A percentile compares a stretch with the other conserved stretches of the same genome.
phyloP scores from a whole-genome alignment of 75 land plant genomes.

The Selaginella moellendorffii region DNA sequence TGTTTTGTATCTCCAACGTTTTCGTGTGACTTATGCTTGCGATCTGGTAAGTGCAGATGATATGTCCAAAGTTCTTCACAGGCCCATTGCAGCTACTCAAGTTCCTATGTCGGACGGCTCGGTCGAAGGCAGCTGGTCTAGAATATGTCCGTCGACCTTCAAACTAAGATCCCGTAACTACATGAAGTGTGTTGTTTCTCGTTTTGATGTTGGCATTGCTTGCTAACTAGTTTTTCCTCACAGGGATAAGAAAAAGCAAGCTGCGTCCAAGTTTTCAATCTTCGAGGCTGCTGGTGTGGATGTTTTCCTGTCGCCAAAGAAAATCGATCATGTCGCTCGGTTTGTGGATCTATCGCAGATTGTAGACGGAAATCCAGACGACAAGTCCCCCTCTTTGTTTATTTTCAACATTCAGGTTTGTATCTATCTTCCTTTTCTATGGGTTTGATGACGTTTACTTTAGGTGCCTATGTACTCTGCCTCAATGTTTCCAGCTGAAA shows the following conservation, averaged over 20 bases:
- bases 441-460: neutral
- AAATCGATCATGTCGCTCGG: constrained; percentile 68
- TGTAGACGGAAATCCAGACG: constrained; percentile 11
- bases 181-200: constrained; percentile 28
- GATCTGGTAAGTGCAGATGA: neutral
- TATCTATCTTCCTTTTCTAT: neutral
- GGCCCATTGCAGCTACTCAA: constrained; percentile 65
- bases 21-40: neutral
- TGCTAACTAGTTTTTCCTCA: neutral
- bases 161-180: constrained; percentile 48
- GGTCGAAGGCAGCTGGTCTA: constrained; percentile 50
- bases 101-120: constrained; percentile 42
- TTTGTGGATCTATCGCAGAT: constrained; percentile 60
- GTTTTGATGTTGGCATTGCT: neutral
- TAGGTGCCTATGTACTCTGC: constrained; percentile 62
- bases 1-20: neutral
- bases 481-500: constrained; percentile 52
- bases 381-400: constrained; percentile 50
- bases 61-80: constrained; percentile 21
- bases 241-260: constrained; percentile 81
- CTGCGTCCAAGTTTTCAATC: constrained; percentile 55
- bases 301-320: constrained; percentile 46
- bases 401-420: constrained; percentile 81
- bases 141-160: constrained; percentile 44
- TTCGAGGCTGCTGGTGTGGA: constrained; percentile 78